These are phyloP conservation scores for Arctium lappa DNA, from an alignment of 129 eudicot genomes.

Conservation along the genomic window DNA sequence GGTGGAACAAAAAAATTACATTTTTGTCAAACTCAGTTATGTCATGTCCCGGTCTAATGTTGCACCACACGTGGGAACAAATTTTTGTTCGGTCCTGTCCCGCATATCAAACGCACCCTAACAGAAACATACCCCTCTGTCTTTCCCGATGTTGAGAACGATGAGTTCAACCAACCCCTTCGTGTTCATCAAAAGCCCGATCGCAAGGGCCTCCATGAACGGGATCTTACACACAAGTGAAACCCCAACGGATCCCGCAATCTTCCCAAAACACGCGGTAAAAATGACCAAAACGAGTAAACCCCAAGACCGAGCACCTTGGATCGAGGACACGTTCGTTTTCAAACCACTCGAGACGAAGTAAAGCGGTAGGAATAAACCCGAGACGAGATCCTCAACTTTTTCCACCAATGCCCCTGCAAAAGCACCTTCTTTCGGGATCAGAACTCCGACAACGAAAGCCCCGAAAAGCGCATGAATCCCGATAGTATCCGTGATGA, in stretches of 20 bases:
- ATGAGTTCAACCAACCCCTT: constrained; percentile 89
- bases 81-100: neutral
- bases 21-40: neutral
- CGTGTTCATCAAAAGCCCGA: constrained; percentile 83
- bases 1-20: neutral
- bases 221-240: constrained; percentile 52
- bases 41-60: neutral
- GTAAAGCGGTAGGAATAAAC: constrained; percentile 74
- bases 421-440: constrained; percentile 84
- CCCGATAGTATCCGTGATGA: constrained; percentile 73
- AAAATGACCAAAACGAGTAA: constrained; percentile 60
- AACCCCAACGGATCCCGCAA: constrained; percentile 64
- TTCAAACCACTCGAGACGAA: constrained; percentile 87
- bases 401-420: constrained; percentile 77
- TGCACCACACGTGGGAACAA: neutral
- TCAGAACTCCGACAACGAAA: constrained; percentile 76
- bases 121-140: constrained; percentile 58
- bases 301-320: constrained; percentile 85
- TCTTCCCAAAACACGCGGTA: constrained; percentile 80
- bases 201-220: constrained; percentile 55
- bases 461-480: constrained; percentile 92
- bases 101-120: neutral
- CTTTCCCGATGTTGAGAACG: constrained; percentile 87
- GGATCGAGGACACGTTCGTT: constrained; percentile 69
- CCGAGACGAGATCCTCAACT: constrained; percentile 90